phyloP scores from a whole-genome alignment of 2,329 filamentous ascomycete species.

The Colletotrichum melonis region DNA sequence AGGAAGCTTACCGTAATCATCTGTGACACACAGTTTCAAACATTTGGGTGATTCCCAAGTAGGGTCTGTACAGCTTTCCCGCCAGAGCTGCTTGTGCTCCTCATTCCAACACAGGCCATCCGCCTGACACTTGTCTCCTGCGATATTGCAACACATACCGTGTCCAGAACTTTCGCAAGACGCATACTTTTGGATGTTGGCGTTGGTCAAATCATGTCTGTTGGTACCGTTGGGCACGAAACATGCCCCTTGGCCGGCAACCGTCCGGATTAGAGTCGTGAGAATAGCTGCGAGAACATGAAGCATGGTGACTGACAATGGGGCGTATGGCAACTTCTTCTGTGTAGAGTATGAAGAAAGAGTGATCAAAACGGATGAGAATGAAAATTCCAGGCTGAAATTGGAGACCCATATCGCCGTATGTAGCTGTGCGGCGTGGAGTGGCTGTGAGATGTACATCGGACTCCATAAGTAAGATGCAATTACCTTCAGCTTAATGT shows the following conservation, averaged over 20 bases:
- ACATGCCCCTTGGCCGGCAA: constrained; percentile 1
- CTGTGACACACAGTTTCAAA: constrained; percentile 37
- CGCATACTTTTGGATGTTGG: background rate
- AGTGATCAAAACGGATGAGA: too few relatives aligned
- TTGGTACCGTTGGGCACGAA: constrained; percentile 24
- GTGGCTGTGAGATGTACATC: too few relatives aligned
- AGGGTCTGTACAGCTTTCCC: constrained; percentile 40
- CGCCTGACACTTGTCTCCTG: constrained; percentile 10
- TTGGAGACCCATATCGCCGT: too few relatives aligned
- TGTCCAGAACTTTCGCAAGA: constrained; percentile 13
- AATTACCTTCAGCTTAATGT: too few relatives aligned
- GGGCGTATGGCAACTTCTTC: too few relatives aligned
- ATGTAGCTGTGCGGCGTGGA: too few relatives aligned
- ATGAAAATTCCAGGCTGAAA: too few relatives aligned
- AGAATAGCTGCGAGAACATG: too few relatives aligned
- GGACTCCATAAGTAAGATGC: too few relatives aligned
- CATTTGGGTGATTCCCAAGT: constrained; percentile 38
- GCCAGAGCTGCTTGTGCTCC: constrained; percentile 26
- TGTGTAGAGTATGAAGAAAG: too few relatives aligned
- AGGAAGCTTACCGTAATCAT: background rate
- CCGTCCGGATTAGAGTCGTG: background rate
- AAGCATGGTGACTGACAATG: too few relatives aligned
- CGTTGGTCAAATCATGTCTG: background rate
- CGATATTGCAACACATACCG: constrained; percentile 29
- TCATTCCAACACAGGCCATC: constrained; percentile 25